A percentile compares a stretch with the other conserved stretches of the same genome.
These are phyloP conservation scores for Hamigera avellanea DNA, from an alignment of 495 filamentous ascomycete species.

Conservation along the genomic window DNA sequence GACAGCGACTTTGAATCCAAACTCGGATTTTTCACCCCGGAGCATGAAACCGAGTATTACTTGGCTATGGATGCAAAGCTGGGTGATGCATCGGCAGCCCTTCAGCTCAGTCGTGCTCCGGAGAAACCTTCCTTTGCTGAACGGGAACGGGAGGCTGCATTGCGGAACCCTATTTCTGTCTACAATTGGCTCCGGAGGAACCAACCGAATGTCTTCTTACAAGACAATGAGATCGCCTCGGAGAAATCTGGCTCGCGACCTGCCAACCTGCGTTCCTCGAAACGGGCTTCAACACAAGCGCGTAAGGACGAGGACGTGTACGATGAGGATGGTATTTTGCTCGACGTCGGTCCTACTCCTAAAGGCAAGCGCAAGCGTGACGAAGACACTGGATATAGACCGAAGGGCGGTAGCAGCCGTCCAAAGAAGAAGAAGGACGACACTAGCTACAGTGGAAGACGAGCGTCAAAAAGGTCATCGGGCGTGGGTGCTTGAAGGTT, in stretches of 20 bases:
- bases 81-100: slow-evolving; percentile 32
- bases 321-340: slow-evolving; percentile 40
- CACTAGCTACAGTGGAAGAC: slow-evolving; percentile 16
- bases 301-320: slow-evolving; percentile 39
- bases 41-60: slow-evolving; percentile 74
- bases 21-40: slow-evolving; percentile 54
- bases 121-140: slow-evolving; percentile 33
- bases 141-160: slow-evolving; percentile 45
- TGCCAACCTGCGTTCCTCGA: slow-evolving; percentile 25
- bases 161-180: slow-evolving; percentile 73
- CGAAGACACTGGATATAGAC: slow-evolving; percentile 60
- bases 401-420: slow-evolving; percentile 53
- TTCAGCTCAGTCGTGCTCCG: slow-evolving; percentile 22
- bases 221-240: slow-evolving; percentile 59
- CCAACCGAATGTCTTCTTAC: slow-evolving; percentile 72
- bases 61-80: slow-evolving; percentile 56
- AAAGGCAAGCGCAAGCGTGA: slow-evolving; percentile 47
- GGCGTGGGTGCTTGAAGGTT: slow-evolving; percentile 9
- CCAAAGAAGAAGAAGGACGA: slow-evolving; percentile 56
- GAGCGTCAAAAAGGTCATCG: slow-evolving; percentile 23
- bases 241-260: slow-evolving; percentile 45
- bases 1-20: slow-evolving; percentile 12
- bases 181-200: slow-evolving; percentile 84
- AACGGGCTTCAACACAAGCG: slow-evolving; percentile 24
- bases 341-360: slow-evolving; percentile 27